Base-by-base conservation (phyloP, 306 rosid species). In the Vigna reflexopilosa region DNA sequence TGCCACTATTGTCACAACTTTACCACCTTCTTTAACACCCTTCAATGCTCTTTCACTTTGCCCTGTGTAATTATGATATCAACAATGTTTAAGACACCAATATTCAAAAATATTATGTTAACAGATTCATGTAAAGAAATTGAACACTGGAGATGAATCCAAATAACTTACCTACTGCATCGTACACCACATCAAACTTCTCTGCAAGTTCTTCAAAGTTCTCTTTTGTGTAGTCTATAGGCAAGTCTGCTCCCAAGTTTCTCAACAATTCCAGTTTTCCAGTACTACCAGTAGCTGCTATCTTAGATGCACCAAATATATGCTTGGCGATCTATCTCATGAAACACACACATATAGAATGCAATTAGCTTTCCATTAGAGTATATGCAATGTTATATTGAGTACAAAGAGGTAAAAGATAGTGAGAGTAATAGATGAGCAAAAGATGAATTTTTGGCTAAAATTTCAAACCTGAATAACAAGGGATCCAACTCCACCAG, bases 281-380 rank as follows among this genome's bases (percentile, higher is more conserved):
- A 10, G 89, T 83, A 76, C 96, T 90, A 28, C 92, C 64, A 2
- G 96, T 90, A 3, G 94, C 97, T 73, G 90, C 92, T 47, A 93
- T 69, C 80, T 50, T 89, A 0, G 93, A 87, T 34, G 93, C 94
- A 0, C 90, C 91, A 73, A 79, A 93, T 16, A 87, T 86, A 15
- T 57, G 64, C 9, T 57, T 57, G 36, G 64, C 64, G 1, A 57
- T 6, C 64, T 57, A 55, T 28, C 26, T 57, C 36, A 10, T 57
- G 3, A 11, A 57, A 4, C 36, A 57, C 26, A 11, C 22, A 24
- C 9, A 3, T 26, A 26, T 2, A 2, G 3, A 26, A 26, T 26
- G 3, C 28, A 26, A 26, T 26, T 26, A 26, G 28, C 28, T 26
- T 26, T 26, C 28, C 28, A 26, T 26, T 26, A 26, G 28, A 26